These are phyloP conservation scores for Candida palmyrensis DNA, from an alignment of 805 yeast species.

Conservation along the genomic window DNA sequence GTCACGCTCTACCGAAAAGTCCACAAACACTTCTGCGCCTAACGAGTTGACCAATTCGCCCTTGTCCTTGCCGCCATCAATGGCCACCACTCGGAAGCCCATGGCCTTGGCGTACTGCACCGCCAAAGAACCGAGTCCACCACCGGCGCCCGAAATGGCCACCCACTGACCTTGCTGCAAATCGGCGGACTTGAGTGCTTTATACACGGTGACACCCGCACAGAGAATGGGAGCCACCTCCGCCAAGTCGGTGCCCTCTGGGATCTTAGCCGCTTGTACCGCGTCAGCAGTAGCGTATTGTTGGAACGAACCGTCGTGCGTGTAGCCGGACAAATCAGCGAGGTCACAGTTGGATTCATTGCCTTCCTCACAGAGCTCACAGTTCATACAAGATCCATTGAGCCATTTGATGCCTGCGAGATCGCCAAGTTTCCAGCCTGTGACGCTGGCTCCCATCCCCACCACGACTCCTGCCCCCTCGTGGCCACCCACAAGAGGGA, in stretches of 20 bases:
- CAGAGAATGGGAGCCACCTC: conserved; percentile 77
- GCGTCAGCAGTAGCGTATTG: conserved; percentile 88
- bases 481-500: conserved; percentile 83
- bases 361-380: conserved; percentile 68
- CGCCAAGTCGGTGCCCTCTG: conserved; percentile 70
- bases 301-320: conserved; percentile 88
- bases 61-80: conserved; percentile 66
- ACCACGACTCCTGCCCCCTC: conserved; percentile 89
- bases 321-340: conserved; percentile 71
- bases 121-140: conserved; percentile 74
- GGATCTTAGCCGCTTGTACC: conserved; percentile 77
- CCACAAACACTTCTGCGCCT: conserved; percentile 64
- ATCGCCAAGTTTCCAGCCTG: conserved; percentile 73
- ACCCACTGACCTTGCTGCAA: conserved; percentile 70
- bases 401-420: conserved; percentile 82
- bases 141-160: conserved; percentile 74
- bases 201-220: conserved; percentile 90
- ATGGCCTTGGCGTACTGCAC: conserved; percentile 72
- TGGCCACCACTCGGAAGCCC: conserved; percentile 69
- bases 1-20: conserved; percentile 52
- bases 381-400: conserved; percentile 69
- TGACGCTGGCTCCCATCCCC: conserved; percentile 65
- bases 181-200: conserved; percentile 78
- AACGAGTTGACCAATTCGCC: conserved; percentile 46
- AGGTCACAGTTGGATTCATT: conserved; percentile 67